Evolutionary conservation across 2,329 filamentous ascomycete species (phyloP).

Genomic region (Trichoderma gracile): DNA sequence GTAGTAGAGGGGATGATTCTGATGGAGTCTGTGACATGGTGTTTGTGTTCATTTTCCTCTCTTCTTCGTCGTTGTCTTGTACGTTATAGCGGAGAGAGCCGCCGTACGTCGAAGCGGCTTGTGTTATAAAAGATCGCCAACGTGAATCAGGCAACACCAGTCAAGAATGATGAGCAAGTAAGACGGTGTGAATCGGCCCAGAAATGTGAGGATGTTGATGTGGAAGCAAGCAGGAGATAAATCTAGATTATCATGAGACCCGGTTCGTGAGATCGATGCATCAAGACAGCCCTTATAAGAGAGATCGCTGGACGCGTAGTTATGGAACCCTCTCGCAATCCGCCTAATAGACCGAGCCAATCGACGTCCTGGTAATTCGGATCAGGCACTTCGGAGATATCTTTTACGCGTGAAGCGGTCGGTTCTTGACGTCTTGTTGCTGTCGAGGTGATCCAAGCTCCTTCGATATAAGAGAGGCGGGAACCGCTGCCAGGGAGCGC

Average conservation of each 20-base stretch:
- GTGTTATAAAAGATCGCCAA: background rate
- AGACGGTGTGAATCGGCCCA: background rate
- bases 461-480: background rate
- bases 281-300: background rate
- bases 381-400: constrained; percentile 11
- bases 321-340: constrained; percentile 14
- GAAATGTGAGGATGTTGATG: background rate
- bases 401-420: background rate
- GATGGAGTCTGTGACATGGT: constrained; percentile 32
- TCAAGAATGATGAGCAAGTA: background rate
- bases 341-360: constrained; percentile 23
- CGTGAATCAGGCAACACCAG: background rate
- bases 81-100: background rate
- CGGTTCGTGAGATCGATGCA: constrained; percentile 5
- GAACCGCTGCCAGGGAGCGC: background rate
- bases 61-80: background rate
- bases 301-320: constrained; percentile 2
- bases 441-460: background rate
- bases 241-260: constrained; percentile 18
- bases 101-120: background rate
- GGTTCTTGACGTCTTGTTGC: background rate
- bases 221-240: constrained; percentile 19
- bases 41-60: background rate
- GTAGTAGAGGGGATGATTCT: constrained; percentile 40
- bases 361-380: constrained; percentile 23